Percentiles rank a stretch among this genome's conserved stretches.
phyloP scores from a whole-genome alignment of 345 rosid genomes.

The Camelina neglecta region DNA sequence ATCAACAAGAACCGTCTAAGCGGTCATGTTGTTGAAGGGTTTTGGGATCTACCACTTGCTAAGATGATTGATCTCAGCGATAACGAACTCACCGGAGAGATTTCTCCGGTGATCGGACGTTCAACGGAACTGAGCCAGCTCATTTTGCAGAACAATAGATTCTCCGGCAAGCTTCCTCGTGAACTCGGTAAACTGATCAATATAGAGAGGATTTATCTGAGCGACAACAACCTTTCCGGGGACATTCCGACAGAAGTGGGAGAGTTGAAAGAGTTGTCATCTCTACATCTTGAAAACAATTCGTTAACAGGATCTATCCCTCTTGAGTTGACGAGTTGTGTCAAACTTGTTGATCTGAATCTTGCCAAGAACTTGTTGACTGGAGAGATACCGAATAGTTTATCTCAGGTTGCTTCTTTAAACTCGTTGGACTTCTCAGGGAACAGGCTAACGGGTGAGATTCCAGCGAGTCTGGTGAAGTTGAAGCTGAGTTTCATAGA shows the following conservation, averaged over 20 bases:
- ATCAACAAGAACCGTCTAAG: slow-evolving; percentile 62
- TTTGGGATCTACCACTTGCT: slow-evolving; percentile 76
- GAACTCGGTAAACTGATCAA: slow-evolving; percentile 60
- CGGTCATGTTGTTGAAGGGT: slow-evolving; percentile 61
- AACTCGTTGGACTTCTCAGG: slow-evolving; percentile 81
- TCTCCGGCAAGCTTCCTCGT: slow-evolving; percentile 67
- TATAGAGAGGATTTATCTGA: slow-evolving; percentile 64
- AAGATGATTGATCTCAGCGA: slow-evolving; percentile 67
- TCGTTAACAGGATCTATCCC: slow-evolving; percentile 70
- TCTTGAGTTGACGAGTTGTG: slow-evolving; percentile 51
- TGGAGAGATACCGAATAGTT: slow-evolving; percentile 58
- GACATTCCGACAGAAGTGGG: slow-evolving; percentile 64
- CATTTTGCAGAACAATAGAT: slow-evolving; percentile 63
- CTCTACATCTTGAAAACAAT: slow-evolving; percentile 75
- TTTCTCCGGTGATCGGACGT: slow-evolving; percentile 55
- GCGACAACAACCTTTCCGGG: slow-evolving; percentile 66
- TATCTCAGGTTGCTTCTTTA: slow-evolving; percentile 58
- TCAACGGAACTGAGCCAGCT: slow-evolving; percentile 61
- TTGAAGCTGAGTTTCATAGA: slow-evolving; percentile 84
- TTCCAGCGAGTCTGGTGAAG: slow-evolving; percentile 59
- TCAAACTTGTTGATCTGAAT: slow-evolving; percentile 69
- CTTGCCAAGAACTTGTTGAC: slow-evolving; percentile 68
- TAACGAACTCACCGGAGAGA: slow-evolving; percentile 66
- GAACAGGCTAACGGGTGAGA: slow-evolving; percentile 63
- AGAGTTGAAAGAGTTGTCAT: slow-evolving; percentile 57